Base-by-base conservation (phyloP, 352 stramenopile genomes). In the Peronospora tabacina region DNA sequence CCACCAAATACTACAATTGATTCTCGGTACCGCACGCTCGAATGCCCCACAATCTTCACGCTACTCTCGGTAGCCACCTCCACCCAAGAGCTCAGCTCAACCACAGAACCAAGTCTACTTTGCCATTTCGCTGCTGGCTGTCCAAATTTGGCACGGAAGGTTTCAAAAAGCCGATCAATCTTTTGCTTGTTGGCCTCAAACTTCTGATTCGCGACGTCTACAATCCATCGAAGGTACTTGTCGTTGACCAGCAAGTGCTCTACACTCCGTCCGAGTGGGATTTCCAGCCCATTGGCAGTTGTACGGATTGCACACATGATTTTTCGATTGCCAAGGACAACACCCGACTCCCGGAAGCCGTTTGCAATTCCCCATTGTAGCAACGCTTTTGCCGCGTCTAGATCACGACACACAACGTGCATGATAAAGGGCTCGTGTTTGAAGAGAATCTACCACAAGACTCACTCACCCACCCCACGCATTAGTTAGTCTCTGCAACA, bases 371-470 rank as follows among this genome's bases (percentile, higher is more conserved):
- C 88, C 54, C 85, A 83, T 52, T 94, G 86, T 29, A 96, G 51
- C 26, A 96, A 56, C 11, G 71, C 57, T 43, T 94, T 87, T 5
- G 85, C 89, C 1, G 78, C 61, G 10, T 87, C 70, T 11, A 93
- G 26, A 41, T 92, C 70, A 20, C 81, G 69, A 52, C 86, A 96
- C 28, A 89, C 68, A 3, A 96, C 82, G 68, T 97, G 87, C 75
- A 97, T 88, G 48, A 96, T 94, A 54, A 96, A 94, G 44, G 87
- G 87, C 39, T 96, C 87, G 51, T 91, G 74, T 60, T 96, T 95
- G 60, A 96, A 87, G 33, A 93, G 75, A 55, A 91, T 63, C 65
- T 85, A 44, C 13, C 20, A 43, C 8, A 52, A 29, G 6, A 29
- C 29, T 46, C n/a, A n/a, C n/a, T n/a, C n/a, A n/a, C n/a, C n/a